Evolutionary conservation across 2,329 filamentous ascomycete genomes (phyloP).

Genomic region (Aureobasidium lini): DNA sequence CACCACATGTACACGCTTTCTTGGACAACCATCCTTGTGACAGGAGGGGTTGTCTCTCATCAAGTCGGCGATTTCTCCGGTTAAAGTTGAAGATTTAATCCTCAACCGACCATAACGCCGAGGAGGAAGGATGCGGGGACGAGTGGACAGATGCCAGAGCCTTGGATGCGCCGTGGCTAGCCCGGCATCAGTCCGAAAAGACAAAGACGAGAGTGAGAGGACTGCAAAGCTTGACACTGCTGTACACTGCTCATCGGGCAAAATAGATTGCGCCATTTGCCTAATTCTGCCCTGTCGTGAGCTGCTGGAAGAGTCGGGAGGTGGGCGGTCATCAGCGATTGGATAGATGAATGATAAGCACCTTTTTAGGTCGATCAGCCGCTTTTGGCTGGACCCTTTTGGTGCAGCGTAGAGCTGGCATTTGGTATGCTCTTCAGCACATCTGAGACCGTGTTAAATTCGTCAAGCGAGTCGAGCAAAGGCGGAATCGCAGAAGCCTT

Average conservation of each 20-base stretch:
- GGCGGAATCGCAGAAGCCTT: background rate
- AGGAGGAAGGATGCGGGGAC: conserved; percentile 8
- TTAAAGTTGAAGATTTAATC: conserved; percentile 7
- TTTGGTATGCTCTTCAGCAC: background rate
- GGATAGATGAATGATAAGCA: conserved; percentile 6
- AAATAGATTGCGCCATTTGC: conserved; percentile 10
- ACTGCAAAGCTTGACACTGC: no score
- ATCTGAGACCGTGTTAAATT: background rate
- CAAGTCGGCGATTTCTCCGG: background rate
- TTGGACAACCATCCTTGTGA: background rate
- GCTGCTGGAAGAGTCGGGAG: background rate
- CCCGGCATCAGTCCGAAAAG: background rate
- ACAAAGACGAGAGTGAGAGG: no score
- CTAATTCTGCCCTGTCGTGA: background rate
- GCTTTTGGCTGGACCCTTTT: conserved; percentile 6
- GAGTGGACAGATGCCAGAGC: background rate
- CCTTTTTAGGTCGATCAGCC: conserved; percentile 7
- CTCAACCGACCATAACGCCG: conserved; percentile 3
- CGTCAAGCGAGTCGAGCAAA: background rate
- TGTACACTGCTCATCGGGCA: background rate
- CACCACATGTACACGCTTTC: background rate
- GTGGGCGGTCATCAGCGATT: background rate
- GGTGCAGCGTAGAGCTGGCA: background rate
- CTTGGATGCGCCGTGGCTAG: background rate
- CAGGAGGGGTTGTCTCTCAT: background rate